Evolutionary conservation across 306 rosid genomes (phyloP).

Genomic region (Quercus ilex): DNA sequence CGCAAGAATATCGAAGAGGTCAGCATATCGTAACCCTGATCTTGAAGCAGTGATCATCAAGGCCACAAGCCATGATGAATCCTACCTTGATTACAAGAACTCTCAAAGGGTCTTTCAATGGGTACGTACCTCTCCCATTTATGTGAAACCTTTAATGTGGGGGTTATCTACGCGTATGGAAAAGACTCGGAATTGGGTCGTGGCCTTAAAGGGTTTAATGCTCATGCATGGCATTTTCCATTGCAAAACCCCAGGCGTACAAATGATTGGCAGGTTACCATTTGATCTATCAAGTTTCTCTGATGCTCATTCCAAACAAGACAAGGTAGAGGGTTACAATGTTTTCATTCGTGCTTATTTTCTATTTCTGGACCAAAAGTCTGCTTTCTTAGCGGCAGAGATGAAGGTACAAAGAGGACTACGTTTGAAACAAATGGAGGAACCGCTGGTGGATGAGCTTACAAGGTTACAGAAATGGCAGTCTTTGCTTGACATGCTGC

Average conservation of each 20-base stretch:
- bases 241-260: conserved; percentile 37
- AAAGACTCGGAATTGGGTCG: conserved; percentile 67
- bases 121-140: conserved; percentile 59
- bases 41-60: conserved; percentile 60
- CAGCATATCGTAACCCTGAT: conserved; percentile 52
- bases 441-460: conserved; percentile 53
- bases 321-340: conserved; percentile 35
- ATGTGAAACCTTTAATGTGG: conserved; percentile 50
- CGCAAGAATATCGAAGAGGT: conserved; percentile 41
- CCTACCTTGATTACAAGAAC: conserved; percentile 49
- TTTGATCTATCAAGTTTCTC: conserved; percentile 64
- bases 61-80: conserved; percentile 81
- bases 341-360: conserved; percentile 56
- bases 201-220: conserved; percentile 84
- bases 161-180: conserved; percentile 52
- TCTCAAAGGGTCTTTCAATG: conserved; percentile 67
- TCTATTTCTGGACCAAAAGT: conserved; percentile 53
- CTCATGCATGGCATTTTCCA: conserved; percentile 78
- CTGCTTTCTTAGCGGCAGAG: conserved; percentile 24
- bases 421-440: not conserved
- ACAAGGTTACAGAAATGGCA: conserved; percentile 48
- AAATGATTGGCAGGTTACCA: conserved; percentile 58
- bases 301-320: conserved; percentile 23
- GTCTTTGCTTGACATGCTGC: conserved; percentile 45
- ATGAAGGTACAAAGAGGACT: not conserved